These are phyloP conservation scores for Pouteria campechiana DNA, from an alignment of 179 eudicot genomes.

Conservation along the genomic window DNA sequence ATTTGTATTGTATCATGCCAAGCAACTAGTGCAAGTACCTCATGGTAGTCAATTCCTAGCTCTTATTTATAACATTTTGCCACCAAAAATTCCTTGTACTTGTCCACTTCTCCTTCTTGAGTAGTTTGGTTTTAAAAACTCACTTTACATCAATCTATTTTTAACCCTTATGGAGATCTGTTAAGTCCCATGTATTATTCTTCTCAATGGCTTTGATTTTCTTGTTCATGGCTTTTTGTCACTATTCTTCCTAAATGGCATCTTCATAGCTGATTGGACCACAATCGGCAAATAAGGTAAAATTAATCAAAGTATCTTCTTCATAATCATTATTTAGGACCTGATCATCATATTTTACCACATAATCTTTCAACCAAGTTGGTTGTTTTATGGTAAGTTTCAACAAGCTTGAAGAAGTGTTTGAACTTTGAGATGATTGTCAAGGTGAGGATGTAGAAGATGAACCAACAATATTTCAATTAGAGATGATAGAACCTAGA, in stretches of 20 bases:
- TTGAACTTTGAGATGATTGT: too few species aligned
- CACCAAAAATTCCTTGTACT: not conserved
- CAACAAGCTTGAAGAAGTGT: conserved; percentile 11
- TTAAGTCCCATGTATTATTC: not conserved
- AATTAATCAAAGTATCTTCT: not conserved
- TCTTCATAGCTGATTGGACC: not conserved
- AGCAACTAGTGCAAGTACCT: not conserved
- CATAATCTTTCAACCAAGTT: not conserved
- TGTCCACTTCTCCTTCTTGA: not conserved
- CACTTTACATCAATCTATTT: not conserved
- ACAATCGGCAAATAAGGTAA: not conserved
- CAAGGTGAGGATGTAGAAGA: too few species aligned
- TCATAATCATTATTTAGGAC: too few species aligned
- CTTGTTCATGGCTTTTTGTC: not conserved
- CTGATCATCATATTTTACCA: not conserved
- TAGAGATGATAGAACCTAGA: too few species aligned
- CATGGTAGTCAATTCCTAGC: not conserved
- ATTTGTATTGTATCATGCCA: not conserved
- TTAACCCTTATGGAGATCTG: not conserved
- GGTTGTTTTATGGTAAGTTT: not conserved
- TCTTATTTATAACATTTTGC: not conserved
- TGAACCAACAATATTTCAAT: too few species aligned
- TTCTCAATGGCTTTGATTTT: not conserved
- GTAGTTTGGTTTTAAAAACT: not conserved
- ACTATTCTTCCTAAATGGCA: not conserved